These are phyloP conservation scores for Metschnikowia lochheadii DNA, from an alignment of 805 yeast species.

Conservation along the genomic window DNA sequence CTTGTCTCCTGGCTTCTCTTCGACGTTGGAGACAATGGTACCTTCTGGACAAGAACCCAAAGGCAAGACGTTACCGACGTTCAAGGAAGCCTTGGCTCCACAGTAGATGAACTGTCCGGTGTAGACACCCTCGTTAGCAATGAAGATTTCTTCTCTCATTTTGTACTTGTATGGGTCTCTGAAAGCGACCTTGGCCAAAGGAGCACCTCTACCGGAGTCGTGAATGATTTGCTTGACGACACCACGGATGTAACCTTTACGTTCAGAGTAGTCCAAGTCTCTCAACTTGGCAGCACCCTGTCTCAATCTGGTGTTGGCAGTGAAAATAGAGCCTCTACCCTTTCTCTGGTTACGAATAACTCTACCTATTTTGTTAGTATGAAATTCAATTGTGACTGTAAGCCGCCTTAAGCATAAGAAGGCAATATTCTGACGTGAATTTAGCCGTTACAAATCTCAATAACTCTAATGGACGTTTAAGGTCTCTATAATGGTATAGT, in stretches of 20 bases:
- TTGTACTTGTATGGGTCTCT: slow-evolving; percentile 99
- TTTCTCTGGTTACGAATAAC: slow-evolving; percentile 99
- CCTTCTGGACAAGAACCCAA: slow-evolving; percentile 98
- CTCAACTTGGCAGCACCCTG: slow-evolving; percentile 99
- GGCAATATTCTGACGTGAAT: not conserved
- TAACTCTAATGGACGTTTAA: not conserved
- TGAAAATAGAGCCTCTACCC: slow-evolving; percentile 99
- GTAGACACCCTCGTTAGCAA: slow-evolving; percentile 99
- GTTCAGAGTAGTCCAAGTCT: slow-evolving; percentile 98
- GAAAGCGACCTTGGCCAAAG: slow-evolving; percentile 67
- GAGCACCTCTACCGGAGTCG: slow-evolving; percentile 99
- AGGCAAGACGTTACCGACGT: slow-evolving; percentile 99
- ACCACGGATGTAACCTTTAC: slow-evolving; percentile 99
- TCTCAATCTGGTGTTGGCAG: slow-evolving; percentile 99
- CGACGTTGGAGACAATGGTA: slow-evolving; percentile 97
- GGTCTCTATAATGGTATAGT: not conserved
- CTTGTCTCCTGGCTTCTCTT: slow-evolving; percentile 98
- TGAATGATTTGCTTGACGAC: slow-evolving; percentile 97
- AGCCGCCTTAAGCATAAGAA: not conserved
- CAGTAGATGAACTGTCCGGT: slow-evolving; percentile 99
- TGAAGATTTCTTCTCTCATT: slow-evolving; percentile 96
- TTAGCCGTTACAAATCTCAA: not conserved
- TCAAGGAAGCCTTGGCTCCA: slow-evolving; percentile 99
- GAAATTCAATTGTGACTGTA: not conserved
- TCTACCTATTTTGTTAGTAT: slow-evolving; percentile 61